These are phyloP conservation scores for Rhytidiadelphus loreus DNA, from an alignment of 225 moss, liverwort and hornwort species.

Conservation along the genomic window DNA sequence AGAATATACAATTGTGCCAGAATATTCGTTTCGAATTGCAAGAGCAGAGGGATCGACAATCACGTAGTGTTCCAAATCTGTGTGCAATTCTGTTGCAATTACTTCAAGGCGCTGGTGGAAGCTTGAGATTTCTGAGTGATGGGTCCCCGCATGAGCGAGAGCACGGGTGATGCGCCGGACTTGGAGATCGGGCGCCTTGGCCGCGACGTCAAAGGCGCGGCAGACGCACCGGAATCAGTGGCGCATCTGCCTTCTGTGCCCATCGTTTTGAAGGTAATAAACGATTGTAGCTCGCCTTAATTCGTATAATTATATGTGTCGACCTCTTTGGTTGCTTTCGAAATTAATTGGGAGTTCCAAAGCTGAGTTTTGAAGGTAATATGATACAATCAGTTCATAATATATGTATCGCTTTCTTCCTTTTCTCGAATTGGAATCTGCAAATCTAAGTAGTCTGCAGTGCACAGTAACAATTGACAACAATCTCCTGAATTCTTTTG, in stretches of 20 bases:
- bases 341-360: not conserved
- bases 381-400: too few relatives aligned
- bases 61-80: too few relatives aligned
- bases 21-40: not conserved
- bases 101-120: not conserved
- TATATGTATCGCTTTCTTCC: not conserved
- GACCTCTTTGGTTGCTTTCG: not conserved
- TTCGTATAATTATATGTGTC: not conserved
- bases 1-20: not conserved
- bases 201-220: not conserved
- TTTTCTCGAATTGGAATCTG: not conserved
- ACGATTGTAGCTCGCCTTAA: not conserved
- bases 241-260: not conserved
- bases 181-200: slow-evolving; percentile 2
- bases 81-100: not conserved
- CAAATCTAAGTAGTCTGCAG: not conserved
- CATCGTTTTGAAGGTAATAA: slow-evolving; percentile 12
- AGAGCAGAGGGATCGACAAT: not conserved
- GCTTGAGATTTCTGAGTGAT: not conserved
- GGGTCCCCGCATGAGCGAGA: slow-evolving; percentile 18
- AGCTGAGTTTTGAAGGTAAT: not conserved
- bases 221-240: not conserved
- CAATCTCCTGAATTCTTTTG: not conserved
- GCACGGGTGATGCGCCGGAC: not conserved
- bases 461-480: not conserved